phyloP scores from a whole-genome alignment of 768 basidiomycete species.

The Lentinula detonsa region DNA sequence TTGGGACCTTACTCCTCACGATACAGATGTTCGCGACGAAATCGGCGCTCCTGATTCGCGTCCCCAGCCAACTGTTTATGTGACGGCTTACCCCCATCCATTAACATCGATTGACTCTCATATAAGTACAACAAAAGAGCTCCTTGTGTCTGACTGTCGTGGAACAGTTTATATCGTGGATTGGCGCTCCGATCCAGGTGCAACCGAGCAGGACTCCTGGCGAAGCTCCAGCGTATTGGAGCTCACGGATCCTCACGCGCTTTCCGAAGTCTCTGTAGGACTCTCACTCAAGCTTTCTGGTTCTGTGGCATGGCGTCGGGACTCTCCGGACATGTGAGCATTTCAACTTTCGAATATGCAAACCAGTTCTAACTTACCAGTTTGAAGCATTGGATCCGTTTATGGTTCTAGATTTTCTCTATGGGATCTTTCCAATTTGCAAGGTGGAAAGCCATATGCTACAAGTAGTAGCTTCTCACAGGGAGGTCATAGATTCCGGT shows the following conservation, averaged over 20 bases:
- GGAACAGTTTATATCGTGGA: conserved; percentile 77
- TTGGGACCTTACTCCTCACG: conserved; percentile 71
- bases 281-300: conserved; percentile 42
- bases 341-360: neutral
- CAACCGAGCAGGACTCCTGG: conserved; percentile 45
- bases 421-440: conserved; percentile 70
- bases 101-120: conserved; percentile 65
- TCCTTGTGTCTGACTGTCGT: conserved; percentile 69
- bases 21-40: conserved; percentile 28
- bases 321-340: conserved; percentile 67
- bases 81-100: conserved; percentile 68
- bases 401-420: conserved; percentile 68
- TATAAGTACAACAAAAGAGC: conserved; percentile 68
- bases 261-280: conserved; percentile 48
- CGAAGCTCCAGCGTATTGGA: conserved; percentile 63
- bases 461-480: conserved; percentile 60
- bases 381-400: conserved; percentile 64
- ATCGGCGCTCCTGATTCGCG: conserved; percentile 26
- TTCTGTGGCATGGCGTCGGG: conserved; percentile 64
- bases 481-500: conserved; percentile 68
- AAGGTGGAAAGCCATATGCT: conserved; percentile 68
- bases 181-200: conserved; percentile 68
- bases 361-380: conserved; percentile 1
- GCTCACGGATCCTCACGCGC: conserved; percentile 61
- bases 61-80: conserved; percentile 73